Conservation (phyloP, 164 flowering plant species). For the Chimonanthus praecox region DNA sequence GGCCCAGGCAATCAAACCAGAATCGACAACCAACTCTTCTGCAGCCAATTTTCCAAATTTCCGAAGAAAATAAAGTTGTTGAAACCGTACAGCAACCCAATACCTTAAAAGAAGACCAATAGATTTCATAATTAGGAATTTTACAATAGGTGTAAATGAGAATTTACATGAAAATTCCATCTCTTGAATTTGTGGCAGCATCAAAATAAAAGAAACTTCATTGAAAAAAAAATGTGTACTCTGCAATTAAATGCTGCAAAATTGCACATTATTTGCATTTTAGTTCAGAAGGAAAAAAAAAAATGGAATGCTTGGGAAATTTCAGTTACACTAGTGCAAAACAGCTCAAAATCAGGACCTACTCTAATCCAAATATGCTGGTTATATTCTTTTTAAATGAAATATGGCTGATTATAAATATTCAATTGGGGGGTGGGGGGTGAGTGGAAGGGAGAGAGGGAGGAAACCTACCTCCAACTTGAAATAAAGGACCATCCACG, state of each 20-base stretch:
- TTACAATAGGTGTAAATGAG: neutral
- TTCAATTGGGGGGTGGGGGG: too few relatives aligned
- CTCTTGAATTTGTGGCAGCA: neutral
- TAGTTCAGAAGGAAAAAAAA: neutral
- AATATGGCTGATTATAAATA: too few relatives aligned
- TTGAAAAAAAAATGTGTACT: neutral
- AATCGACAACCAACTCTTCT: conserved; percentile 57
- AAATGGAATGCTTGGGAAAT: neutral
- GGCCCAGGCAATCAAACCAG: conserved; percentile 75
- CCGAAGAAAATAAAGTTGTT: conserved; percentile 46
- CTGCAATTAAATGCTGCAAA: neutral
- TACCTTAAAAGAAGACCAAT: conserved; percentile 43
- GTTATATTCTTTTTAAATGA: too few relatives aligned
- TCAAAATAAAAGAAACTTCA: neutral
- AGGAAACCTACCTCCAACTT: too few relatives aligned
- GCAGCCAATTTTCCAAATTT: conserved; percentile 45
- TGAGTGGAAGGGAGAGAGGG: too few relatives aligned
- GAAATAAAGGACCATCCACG: too few relatives aligned
- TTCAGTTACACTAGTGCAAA: too few relatives aligned
- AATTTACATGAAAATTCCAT: neutral
- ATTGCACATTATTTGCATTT: neutral
- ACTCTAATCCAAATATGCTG: too few relatives aligned
- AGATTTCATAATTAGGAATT: neutral
- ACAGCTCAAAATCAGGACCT: too few relatives aligned
- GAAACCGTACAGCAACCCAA: conserved; percentile 83